A percentile compares a stretch with the other conserved stretches of the same genome.
These are phyloP conservation scores for Cicer chorassanicum DNA, from an alignment of 306 rosid species.

Conservation along the genomic window DNA sequence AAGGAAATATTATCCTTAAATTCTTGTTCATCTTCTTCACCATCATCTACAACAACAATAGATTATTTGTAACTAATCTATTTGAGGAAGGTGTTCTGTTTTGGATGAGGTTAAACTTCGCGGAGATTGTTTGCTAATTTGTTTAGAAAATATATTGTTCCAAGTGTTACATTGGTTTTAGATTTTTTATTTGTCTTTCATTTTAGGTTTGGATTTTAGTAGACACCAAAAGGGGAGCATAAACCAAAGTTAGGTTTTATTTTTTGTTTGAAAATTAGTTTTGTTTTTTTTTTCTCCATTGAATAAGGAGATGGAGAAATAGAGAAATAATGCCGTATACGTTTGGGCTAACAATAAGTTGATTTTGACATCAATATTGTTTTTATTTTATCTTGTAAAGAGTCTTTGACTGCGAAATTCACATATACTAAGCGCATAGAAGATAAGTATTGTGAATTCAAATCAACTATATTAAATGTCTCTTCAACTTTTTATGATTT, in stretches of 20 bases:
- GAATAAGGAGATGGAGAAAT: slow-evolving; percentile 2
- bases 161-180: slow-evolving; percentile 36
- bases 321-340: neutral
- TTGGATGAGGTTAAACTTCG: neutral
- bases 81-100: slow-evolving; percentile 16
- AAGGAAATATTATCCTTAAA: slow-evolving; percentile 40
- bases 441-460: no score
- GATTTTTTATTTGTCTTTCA: slow-evolving; percentile 20
- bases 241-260: neutral
- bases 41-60: slow-evolving; percentile 65
- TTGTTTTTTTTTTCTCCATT: neutral
- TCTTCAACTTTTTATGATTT: no score
- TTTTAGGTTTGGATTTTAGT: slow-evolving; percentile 39
- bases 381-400: neutral
- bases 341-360: neutral
- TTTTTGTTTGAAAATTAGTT: slow-evolving; percentile 2
- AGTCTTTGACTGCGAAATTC: no score
- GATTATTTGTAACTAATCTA: slow-evolving; percentile 55
- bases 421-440: no score
- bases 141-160: slow-evolving; percentile 29
- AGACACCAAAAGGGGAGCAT: slow-evolving; percentile 11
- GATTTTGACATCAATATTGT: neutral
- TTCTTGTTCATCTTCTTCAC: slow-evolving; percentile 52
- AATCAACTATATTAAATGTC: no score
- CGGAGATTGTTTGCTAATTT: neutral